Evolutionary conservation across 768 basidiomycete species (phyloP), one percentile per base, ranked within the genome.

Genomic region (Infundibulicybe gibba): DNA sequence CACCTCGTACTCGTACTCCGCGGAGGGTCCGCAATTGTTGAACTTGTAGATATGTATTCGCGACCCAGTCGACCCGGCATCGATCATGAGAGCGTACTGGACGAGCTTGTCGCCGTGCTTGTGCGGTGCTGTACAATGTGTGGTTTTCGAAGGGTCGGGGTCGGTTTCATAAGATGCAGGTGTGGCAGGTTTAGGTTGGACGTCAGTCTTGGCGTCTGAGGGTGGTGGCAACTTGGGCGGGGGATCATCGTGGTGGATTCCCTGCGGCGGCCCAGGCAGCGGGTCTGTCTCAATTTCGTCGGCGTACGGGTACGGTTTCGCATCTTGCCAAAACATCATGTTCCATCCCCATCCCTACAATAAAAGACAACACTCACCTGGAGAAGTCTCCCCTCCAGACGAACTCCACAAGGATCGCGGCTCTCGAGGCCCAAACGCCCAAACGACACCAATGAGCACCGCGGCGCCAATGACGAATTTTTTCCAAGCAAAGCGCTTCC

Each of bases 11-110:
- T 98, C 95, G 66, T 89, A 90, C 16, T 72, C 61, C 1, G 93
- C 83, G 0, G 87, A 80, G 0, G 84, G 63, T 0, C 74, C 72
- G 71, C 93, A 94, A 71, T 93, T 85, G 76, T 95, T 77, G 81
- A 98, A 97, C 62, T 97, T 98, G 84, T 98, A 99, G 31, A 98
- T 78, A 75, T 99, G 97, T 59, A 98, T 94, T 14, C 97, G 82
- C 0, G 94, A 97, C 15, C 95, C 97, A 0, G 94, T 97, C 14
- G 94, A 97, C 17, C 97, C 97, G 1, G 97, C 95, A 65, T 99
- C 97, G 68, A 98, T 90, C 85, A 97, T 97, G 58, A 98, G 79
- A 0, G 92, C 94, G 64, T 90, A 99, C 62, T 93, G 91, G 11
- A 95, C 86, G 48, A 95, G 72, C 0, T 77, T 75, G 41, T 71